Evolutionary conservation across 257 asterid genomes (phyloP).

Genomic region (Primulina tabacum): DNA sequence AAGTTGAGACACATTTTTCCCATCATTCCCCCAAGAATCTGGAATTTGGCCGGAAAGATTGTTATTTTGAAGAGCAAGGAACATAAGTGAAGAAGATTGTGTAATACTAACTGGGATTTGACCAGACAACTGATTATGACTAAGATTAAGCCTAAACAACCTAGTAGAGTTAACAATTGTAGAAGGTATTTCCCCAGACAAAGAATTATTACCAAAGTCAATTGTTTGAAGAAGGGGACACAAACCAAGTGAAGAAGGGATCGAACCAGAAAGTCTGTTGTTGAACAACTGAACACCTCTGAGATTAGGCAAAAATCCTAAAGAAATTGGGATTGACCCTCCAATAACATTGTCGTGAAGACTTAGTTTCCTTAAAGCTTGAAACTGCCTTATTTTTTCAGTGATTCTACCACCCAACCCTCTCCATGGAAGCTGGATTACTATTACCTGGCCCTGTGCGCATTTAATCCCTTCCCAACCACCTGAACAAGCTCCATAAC

Average conservation of each 20-base stretch:
- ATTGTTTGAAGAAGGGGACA: slow-evolving; percentile 49
- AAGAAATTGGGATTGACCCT: slow-evolving; percentile 43
- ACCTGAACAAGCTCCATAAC: slow-evolving; percentile 44
- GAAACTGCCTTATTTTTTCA: slow-evolving; percentile 39
- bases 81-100: slow-evolving; percentile 32
- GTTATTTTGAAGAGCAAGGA: slow-evolving; percentile 42
- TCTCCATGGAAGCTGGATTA: slow-evolving; percentile 42
- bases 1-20: slow-evolving; percentile 26
- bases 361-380: slow-evolving; percentile 40
- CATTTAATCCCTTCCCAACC: slow-evolving; percentile 49
- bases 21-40: slow-evolving; percentile 38
- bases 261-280: slow-evolving; percentile 45
- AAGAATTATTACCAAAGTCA: slow-evolving; percentile 46
- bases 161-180: slow-evolving; percentile 40
- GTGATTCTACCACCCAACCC: slow-evolving; percentile 43
- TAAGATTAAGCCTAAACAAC: slow-evolving; percentile 43
- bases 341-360: slow-evolving; percentile 38
- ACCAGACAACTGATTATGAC: slow-evolving; percentile 46
- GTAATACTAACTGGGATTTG: slow-evolving; percentile 37
- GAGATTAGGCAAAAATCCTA: slow-evolving; percentile 44
- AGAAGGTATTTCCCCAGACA: slow-evolving; percentile 39
- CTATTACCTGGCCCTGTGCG: slow-evolving; percentile 38
- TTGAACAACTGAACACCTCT: slow-evolving; percentile 54
- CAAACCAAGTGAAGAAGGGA: slow-evolving; percentile 43
- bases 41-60: slow-evolving; percentile 45